phyloP scores from a whole-genome alignment of 352 stramenopile genomes.

The Pythium brachiatum region DNA sequence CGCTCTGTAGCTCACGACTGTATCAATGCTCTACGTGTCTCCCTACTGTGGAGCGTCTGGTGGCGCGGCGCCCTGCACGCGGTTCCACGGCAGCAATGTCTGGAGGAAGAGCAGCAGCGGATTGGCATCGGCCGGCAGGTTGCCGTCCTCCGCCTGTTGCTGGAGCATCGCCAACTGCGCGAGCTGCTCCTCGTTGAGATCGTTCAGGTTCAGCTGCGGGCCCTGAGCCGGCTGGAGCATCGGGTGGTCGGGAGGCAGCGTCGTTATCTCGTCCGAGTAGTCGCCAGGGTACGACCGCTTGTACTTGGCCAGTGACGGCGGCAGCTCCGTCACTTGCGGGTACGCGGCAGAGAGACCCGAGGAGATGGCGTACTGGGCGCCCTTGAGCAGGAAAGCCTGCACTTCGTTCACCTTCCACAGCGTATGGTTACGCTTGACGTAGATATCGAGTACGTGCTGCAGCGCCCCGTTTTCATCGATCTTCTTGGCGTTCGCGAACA shows the following conservation, averaged over 20 bases:
- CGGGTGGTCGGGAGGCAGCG: constrained; percentile 74
- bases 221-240: constrained; percentile 77
- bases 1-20: too few relatives aligned
- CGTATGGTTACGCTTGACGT: constrained; percentile 71
- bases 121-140: constrained; percentile 75
- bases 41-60: constrained; percentile 9
- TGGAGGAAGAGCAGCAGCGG: constrained; percentile 84
- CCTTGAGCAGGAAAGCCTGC: constrained; percentile 63
- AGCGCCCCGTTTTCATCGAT: constrained; percentile 57
- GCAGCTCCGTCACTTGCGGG: constrained; percentile 58
- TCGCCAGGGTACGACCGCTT: constrained; percentile 60
- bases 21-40: not conserved
- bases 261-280: constrained; percentile 87
- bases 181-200: constrained; percentile 55
- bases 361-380: constrained; percentile 61
- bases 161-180: constrained; percentile 56
- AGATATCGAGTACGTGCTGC: constrained; percentile 78
- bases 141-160: constrained; percentile 59
- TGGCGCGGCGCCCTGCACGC: constrained; percentile 55
- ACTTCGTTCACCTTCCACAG: constrained; percentile 85
- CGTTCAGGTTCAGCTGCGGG: constrained; percentile 44
- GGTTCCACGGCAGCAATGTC: constrained; percentile 83
- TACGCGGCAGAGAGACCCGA: constrained; percentile 50
- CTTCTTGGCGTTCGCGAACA: constrained; percentile 73
- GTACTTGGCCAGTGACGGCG: constrained; percentile 67